These are phyloP conservation scores for Nannochloris sp. DNA, from an alignment of 139 green algal species.

Conservation along the genomic window DNA sequence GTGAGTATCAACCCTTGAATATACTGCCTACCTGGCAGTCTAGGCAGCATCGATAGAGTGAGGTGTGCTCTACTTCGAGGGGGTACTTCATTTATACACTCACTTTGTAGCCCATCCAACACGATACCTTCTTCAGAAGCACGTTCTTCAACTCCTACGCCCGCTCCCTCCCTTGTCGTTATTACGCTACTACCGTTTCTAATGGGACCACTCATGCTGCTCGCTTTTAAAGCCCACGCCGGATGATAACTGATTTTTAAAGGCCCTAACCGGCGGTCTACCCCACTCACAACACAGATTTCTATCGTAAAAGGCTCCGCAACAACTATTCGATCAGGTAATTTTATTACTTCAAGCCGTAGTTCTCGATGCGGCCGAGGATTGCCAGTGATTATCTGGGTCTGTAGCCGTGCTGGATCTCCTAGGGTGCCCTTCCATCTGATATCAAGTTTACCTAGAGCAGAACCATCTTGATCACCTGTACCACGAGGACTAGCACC, in stretches of 20 bases:
- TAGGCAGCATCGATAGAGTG: neutral
- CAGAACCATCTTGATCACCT: neutral
- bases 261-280: neutral
- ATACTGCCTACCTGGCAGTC: neutral
- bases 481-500: neutral
- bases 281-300: neutral
- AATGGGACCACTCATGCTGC: no score
- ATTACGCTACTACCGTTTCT: no score
- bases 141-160: neutral
- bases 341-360: neutral
- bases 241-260: neutral
- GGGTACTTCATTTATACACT: neutral
- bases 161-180: no score
- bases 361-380: neutral
- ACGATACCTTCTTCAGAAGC: neutral
- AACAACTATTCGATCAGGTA: neutral
- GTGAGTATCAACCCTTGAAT: neutral
- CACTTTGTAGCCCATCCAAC: neutral
- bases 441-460: conserved; percentile 1
- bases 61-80: neutral
- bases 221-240: neutral
- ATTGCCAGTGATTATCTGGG: neutral
- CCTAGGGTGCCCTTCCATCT: neutral
- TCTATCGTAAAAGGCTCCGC: neutral
- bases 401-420: neutral